Base-by-base conservation (phyloP, 352 stramenopile genomes). In the Elongisporangium anandrum region DNA sequence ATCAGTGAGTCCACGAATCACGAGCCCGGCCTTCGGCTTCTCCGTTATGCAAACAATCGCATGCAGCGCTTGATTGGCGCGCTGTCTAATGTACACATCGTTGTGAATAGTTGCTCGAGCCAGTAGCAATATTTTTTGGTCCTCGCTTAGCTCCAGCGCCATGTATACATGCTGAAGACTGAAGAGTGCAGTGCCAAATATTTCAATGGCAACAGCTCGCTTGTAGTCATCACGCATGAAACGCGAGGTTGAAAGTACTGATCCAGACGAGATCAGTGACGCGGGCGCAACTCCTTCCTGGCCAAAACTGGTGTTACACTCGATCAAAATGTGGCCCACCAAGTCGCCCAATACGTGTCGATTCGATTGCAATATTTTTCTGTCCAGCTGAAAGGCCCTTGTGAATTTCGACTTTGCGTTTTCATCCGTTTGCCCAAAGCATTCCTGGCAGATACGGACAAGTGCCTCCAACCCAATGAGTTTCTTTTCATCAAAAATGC, bases 401-500 rank as follows among this genome's bases (percentile, higher is more conserved):
- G 57, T 29, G n/a, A n/a, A n/a, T n/a, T n/a, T n/a, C n/a, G n/a
- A n/a, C 3, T 49, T 47, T 52, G 7, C 9, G 15, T 52, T 19
- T 48, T 48, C 0, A 3, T 19, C 20, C 9, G 7, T 53, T 48
- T n/a, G 52, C 21, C 48, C 29, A 17, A 54, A 26, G 24, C 38
- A 59, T 16, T 63, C 24, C 24, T 26, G 66, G 54, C 56, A 87
- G 38, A 73, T 65, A 13, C 34, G 49, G 0, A 63, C 47, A 6
- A 91, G 38, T 4, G 74, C 55, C 45, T 87, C 72, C 16, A 94
- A 53, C 0, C 81, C 82, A 0, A 92, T 73, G 5, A 94, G 82
- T 21, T 81, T 87, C 51, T 88, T 87, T 47, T 88, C 79, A 49
- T 94, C 80, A 12, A 84, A 82, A 17, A 90, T 69, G 13, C 74